Evolutionary conservation across 208 protist genomes (phyloP), one percentile per base, ranked within the genome.

Genomic region (Angomonas deanei): DNA sequence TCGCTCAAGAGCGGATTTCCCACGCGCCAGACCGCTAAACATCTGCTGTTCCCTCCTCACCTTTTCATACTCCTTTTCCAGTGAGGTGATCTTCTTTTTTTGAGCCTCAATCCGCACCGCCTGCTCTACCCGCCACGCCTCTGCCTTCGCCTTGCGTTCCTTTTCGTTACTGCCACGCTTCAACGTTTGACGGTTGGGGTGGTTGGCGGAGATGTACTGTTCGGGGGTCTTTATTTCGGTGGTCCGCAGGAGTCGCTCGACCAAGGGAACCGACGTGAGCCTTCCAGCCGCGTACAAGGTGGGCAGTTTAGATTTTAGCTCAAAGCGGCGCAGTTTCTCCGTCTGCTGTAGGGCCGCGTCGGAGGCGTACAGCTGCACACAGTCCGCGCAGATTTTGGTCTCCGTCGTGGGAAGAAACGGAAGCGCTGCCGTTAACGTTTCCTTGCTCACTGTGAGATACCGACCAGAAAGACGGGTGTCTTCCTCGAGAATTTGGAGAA

Each of bases 171-270:
- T 39, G 38, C 66, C 54, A 26, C 77, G 60, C 58, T 78, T 77
- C 64, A 81, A 89, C 47, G 83, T 72, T 8, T 47, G n/a, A 0
- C 79, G 65, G 59, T 93, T 93, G 8, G 86, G 86, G 61, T 93
- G 86, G 23, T 81, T 72, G 3, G 75, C 55, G 17, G 62, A 61
- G 46, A 83, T 61, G 30, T 83, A 74, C 70, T 82, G 80, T 66
- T 87, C 76, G 34, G 74, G 73, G 15, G 42, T 78, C 48, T 72
- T 74, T 6, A 66, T 59, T 33, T 77, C 72, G 13, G 63, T 36
- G 23, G 64, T 66, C 33, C 39, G 28, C 49, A 58, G 38, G 32
- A 52, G 10, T 3, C 38, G 57, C 27, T 30, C 24, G 36, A 52
- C 38, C 26, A 38, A n/a, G 13, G 27, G 24, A 15, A 38, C 36